Evolutionary conservation across 306 rosid genomes (phyloP).

Genomic region (Rosa rugosa): DNA sequence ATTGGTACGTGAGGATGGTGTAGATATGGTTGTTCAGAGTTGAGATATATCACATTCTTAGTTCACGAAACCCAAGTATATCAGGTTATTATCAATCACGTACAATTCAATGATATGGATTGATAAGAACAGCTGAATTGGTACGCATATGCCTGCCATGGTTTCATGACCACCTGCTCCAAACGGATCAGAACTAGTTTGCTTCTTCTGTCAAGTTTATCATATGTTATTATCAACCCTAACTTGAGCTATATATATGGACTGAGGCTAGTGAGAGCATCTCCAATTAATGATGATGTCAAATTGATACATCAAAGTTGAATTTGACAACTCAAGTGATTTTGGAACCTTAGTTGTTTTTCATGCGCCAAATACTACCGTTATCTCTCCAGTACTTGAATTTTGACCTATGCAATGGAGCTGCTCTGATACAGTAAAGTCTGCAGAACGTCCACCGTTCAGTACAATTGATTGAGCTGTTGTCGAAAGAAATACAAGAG

Average conservation of each 20-base stretch:
- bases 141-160: neutral
- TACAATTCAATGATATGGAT: neutral
- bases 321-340: too few relatives aligned
- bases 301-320: too few relatives aligned
- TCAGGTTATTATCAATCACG: neutral
- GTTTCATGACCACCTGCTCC: too few relatives aligned
- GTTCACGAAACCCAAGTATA: too few relatives aligned
- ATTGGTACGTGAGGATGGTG: too few relatives aligned
- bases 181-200: neutral
- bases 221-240: neutral
- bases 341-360: too few relatives aligned
- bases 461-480: too few relatives aligned
- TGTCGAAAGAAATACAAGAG: neutral
- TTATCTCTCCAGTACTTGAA: too few relatives aligned
- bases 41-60: too few relatives aligned
- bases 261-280: neutral
- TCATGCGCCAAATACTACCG: too few relatives aligned
- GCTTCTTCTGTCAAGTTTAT: neutral
- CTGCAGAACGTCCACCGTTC: neutral
- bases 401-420: too few relatives aligned
- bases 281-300: neutral
- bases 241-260: neutral
- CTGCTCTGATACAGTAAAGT: neutral
- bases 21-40: too few relatives aligned
- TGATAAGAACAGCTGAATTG: neutral